Conservation (phyloP, 768 basidiomycete species). For the Dioszegia crocea region DNA sequence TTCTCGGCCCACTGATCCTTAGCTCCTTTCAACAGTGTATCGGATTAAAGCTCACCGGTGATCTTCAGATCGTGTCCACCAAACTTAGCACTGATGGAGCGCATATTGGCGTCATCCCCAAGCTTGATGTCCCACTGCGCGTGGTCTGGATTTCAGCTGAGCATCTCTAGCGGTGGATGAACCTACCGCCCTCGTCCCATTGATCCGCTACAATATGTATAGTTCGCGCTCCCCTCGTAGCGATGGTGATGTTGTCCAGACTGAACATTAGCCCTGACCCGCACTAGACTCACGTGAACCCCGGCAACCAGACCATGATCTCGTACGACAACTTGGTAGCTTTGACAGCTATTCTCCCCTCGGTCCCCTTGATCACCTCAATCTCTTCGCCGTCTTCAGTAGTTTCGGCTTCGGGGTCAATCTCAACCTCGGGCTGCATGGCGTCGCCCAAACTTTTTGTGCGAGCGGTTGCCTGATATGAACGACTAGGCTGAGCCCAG, state of each 20-base stretch:
- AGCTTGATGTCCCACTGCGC: constrained; percentile 43
- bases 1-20: neutral
- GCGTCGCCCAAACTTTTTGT: constrained; percentile 23
- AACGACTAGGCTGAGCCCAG: constrained; percentile 32
- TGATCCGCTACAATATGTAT: constrained; percentile 40
- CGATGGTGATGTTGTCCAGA: constrained; percentile 35
- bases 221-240: constrained; percentile 24
- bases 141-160: constrained; percentile 30
- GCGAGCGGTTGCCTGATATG: constrained; percentile 20
- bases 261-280: constrained; percentile 11
- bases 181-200: constrained; percentile 40
- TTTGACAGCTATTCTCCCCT: constrained; percentile 39
- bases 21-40: too few relatives aligned
- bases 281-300: constrained; percentile 31
- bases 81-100: constrained; percentile 32
- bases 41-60: constrained; percentile 28
- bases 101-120: constrained; percentile 37
- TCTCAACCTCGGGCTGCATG: constrained; percentile 30
- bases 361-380: constrained; percentile 39
- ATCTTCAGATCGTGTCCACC: constrained; percentile 28
- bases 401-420: constrained; percentile 24
- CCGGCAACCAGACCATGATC: constrained; percentile 40
- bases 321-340: constrained; percentile 21
- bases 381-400: constrained; percentile 21
- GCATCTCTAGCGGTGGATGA: neutral